phyloP scores from a whole-genome alignment of 2,329 filamentous ascomycete genomes.

The Didymella keratinophila region DNA sequence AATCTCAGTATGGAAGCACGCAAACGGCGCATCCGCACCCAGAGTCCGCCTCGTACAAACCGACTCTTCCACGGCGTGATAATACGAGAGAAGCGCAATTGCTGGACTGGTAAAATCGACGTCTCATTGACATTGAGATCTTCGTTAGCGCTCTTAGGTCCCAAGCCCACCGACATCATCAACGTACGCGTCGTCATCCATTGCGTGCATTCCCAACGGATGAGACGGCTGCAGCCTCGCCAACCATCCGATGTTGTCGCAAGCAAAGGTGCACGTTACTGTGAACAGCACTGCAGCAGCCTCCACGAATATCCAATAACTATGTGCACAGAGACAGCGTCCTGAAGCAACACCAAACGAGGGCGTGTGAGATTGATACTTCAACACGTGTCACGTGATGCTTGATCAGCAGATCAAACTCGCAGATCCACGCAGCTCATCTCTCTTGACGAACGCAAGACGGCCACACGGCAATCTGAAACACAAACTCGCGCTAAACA shows the following conservation, averaged over 20 bases:
- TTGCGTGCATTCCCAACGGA: slow-evolving; percentile 16
- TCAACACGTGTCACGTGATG: slow-evolving; percentile 2
- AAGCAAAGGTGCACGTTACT: not conserved
- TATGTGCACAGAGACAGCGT: not conserved
- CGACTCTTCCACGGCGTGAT: not conserved
- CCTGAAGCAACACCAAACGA: not conserved
- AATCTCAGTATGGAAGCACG: not conserved
- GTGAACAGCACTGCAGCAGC: not conserved
- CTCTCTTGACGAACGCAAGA: slow-evolving; percentile 13
- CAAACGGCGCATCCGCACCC: slow-evolving; percentile 7
- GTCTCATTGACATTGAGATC: slow-evolving; percentile 19
- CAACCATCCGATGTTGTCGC: not conserved
- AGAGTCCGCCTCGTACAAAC: slow-evolving; percentile 3
- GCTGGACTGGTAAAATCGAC: slow-evolving; percentile 3
- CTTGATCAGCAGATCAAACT: not conserved
- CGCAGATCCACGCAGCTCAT: slow-evolving; percentile 6
- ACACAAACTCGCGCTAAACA: slow-evolving; percentile 11
- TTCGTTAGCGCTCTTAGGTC: slow-evolving; percentile 16
- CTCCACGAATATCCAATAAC: not conserved
- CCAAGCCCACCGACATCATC: slow-evolving; percentile 8
- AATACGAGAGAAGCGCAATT: not conserved
- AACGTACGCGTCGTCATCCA: slow-evolving; percentile 21
- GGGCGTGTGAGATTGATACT: not conserved
- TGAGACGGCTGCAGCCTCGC: slow-evolving; percentile 14
- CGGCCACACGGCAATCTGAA: slow-evolving; percentile 15